A percentile compares a stretch with the other conserved stretches of the same genome.
phyloP scores from a whole-genome alignment of 768 basidiomycete species.

The Lactarius hatsudake region DNA sequence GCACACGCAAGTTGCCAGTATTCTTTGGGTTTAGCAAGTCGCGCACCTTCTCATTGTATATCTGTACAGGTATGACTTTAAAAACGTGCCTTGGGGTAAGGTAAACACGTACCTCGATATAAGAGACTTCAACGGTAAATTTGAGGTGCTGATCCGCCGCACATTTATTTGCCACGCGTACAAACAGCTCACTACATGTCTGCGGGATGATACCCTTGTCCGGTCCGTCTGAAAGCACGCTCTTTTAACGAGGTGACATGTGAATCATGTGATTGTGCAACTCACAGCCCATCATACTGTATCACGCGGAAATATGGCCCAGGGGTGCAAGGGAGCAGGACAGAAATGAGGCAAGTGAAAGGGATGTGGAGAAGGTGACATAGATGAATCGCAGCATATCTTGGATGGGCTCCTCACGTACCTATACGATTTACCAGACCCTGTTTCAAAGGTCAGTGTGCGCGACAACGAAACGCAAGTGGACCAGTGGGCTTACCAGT shows the following conservation, averaged over 20 bases:
- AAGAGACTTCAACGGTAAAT: constrained; percentile 97
- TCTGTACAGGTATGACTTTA: constrained; percentile 43
- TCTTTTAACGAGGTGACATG: background rate
- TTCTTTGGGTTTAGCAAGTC: constrained; percentile 98
- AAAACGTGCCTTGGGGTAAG: background rate
- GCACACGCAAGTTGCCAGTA: constrained; percentile 90
- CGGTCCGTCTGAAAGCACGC: constrained; percentile 59
- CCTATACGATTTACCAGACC: constrained; percentile 93
- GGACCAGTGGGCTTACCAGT: constrained; percentile 64
- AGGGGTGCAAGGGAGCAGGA: background rate
- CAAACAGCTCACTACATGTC: constrained; percentile 90
- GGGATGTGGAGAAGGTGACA: background rate
- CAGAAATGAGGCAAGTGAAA: background rate
- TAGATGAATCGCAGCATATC: background rate
- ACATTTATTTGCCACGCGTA: constrained; percentile 68
- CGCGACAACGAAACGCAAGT: background rate
- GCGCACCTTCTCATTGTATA: constrained; percentile 97
- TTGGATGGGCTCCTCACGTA: constrained; percentile 36
- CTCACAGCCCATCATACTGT: constrained; percentile 95
- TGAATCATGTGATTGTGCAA: constrained; percentile 30
- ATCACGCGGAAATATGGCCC: background rate
- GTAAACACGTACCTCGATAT: constrained; percentile 72
- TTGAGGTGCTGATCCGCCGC: constrained; percentile 62
- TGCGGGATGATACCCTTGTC: constrained; percentile 99
- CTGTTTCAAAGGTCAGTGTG: constrained; percentile 37